Evolutionary conservation across 495 filamentous ascomycete genomes (phyloP).

Genomic region (Recurvomyces mirabilis): DNA sequence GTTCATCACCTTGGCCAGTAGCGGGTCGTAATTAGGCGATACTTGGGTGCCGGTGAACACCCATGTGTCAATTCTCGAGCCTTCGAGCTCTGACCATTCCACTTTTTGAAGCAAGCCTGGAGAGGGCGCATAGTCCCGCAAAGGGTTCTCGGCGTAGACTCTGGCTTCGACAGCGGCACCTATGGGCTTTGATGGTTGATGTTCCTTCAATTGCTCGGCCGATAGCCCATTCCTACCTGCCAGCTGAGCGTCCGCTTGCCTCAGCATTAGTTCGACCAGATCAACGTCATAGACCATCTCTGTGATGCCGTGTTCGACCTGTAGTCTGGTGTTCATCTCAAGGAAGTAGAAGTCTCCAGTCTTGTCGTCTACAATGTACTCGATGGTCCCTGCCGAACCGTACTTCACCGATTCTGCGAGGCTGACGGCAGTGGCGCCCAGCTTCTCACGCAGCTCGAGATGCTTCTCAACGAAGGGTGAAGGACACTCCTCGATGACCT

Average conservation of each 20-base stretch:
- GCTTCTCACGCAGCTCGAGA: conserved; percentile 35
- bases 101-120: conserved; percentile 48
- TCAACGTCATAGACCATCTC: conserved; percentile 51
- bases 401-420: conserved; percentile 46
- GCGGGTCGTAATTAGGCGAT: conserved; percentile 47
- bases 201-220: conserved; percentile 24
- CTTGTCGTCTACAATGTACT: conserved; percentile 52
- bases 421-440: conserved; percentile 41
- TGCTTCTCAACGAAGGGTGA: conserved; percentile 40
- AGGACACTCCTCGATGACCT: conserved; percentile 46
- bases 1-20: conserved; percentile 53
- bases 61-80: conserved; percentile 51
- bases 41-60: conserved; percentile 44
- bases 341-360: conserved; percentile 52
- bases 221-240: conserved; percentile 34
- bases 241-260: conserved; percentile 40
- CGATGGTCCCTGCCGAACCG: conserved; percentile 49
- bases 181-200: conserved; percentile 29
- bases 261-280: conserved; percentile 44
- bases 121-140: conserved; percentile 44
- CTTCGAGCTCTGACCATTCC: conserved; percentile 36
- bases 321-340: conserved; percentile 57
- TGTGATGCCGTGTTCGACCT: conserved; percentile 58
- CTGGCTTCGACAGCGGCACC: conserved; percentile 48
- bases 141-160: conserved; percentile 52